Evolutionary conservation across 129 eudicot species (phyloP).

Genomic region (Ambrosia artemisiifolia): DNA sequence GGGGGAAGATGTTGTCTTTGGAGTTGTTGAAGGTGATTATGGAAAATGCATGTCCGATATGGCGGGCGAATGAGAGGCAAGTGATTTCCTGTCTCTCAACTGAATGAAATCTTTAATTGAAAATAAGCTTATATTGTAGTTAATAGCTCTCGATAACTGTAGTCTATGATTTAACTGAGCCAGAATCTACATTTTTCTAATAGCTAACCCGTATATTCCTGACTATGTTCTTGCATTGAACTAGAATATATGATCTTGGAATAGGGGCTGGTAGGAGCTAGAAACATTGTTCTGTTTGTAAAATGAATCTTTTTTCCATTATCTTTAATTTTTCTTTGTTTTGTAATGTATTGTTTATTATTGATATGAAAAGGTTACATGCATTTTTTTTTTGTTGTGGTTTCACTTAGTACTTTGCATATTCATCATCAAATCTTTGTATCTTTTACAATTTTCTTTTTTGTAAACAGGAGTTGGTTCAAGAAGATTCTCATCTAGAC

Average conservation of each 20-base stretch:
- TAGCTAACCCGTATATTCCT: not conserved
- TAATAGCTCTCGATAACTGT: not conserved
- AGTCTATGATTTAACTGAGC: not conserved
- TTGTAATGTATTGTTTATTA: too few relatives aligned
- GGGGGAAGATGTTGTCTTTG: slow-evolving; percentile 83
- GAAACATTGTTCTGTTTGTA: not conserved
- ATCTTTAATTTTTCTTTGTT: too few relatives aligned
- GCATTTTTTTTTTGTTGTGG: too few relatives aligned
- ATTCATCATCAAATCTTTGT: too few relatives aligned
- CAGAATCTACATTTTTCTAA: not conserved
- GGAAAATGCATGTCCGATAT: slow-evolving; percentile 72
- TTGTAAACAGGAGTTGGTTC: too few relatives aligned
- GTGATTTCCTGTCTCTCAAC: slow-evolving; percentile 20
- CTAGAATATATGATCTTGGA: not conserved
- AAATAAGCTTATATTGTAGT: not conserved
- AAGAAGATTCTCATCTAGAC: too few relatives aligned
- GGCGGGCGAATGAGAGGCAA: slow-evolving; percentile 91
- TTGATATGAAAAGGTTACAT: too few relatives aligned
- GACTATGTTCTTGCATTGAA: slow-evolving; percentile 1
- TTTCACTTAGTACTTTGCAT: too few relatives aligned
- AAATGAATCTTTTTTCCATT: not conserved
- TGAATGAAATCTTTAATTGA: not conserved
- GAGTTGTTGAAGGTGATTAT: slow-evolving; percentile 85
- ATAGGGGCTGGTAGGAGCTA: slow-evolving; percentile 1
- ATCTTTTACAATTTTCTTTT: too few relatives aligned